Evolutionary conservation across 2,329 filamentous ascomycete species (phyloP).

Genomic region (Orbilia oligospora): DNA sequence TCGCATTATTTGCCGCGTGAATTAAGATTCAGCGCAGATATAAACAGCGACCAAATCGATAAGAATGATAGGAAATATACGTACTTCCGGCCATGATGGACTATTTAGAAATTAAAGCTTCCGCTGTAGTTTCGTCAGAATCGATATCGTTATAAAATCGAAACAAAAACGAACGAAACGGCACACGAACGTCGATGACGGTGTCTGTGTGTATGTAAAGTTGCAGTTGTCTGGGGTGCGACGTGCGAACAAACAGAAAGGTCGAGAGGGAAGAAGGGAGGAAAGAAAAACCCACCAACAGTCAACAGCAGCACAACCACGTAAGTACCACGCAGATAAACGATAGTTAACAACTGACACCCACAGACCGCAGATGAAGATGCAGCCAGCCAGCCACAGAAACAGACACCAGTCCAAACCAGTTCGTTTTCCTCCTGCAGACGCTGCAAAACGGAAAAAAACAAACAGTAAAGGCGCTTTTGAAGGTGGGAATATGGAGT

Average conservation of each 20-base stretch:
- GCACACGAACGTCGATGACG: constrained; percentile 11
- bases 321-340: neutral
- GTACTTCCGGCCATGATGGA: constrained; percentile 59
- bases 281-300: constrained; percentile 9
- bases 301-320: neutral
- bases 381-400: constrained; percentile 7
- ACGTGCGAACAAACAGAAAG: constrained; percentile 27
- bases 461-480: constrained; percentile 17
- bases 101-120: constrained; percentile 13
- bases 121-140: constrained; percentile 18
- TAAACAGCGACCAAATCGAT: neutral
- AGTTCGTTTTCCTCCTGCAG: constrained; percentile 16
- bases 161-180: constrained; percentile 7
- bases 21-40: neutral
- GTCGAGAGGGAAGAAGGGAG: neutral
- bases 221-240: constrained; percentile 32
- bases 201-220: constrained; percentile 14
- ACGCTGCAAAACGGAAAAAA: constrained; percentile 16
- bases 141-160: constrained; percentile 36
- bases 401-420: constrained; percentile 11
- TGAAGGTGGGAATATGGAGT: constrained; percentile 31
- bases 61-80: constrained; percentile 17
- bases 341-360: constrained; percentile 3
- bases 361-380: neutral
- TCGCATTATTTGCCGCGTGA: constrained; percentile 28